Evolutionary conservation across 345 rosid genomes (phyloP).

Genomic region (Brassica juncea): DNA sequence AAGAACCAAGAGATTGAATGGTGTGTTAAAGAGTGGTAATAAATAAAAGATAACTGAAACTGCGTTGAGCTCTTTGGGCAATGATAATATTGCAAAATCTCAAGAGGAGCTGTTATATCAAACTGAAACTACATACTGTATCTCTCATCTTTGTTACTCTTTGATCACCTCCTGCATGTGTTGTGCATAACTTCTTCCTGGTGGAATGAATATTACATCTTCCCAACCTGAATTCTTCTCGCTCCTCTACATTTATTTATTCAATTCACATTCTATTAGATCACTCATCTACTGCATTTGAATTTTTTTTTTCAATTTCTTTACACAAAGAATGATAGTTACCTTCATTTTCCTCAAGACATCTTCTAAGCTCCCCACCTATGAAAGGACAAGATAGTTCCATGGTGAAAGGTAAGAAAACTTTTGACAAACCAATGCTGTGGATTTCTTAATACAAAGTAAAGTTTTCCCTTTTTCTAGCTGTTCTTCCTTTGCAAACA

Average conservation of each 20-base stretch:
- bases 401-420: neutral
- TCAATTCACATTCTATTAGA: slow-evolving; percentile 18
- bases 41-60: neutral
- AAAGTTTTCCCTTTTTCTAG: neutral
- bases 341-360: slow-evolving; percentile 95
- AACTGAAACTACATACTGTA: slow-evolving; percentile 3
- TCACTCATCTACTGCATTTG: neutral
- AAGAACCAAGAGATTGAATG: neutral
- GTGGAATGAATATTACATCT: slow-evolving; percentile 91
- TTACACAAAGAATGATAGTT: neutral
- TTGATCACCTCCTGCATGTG: slow-evolving; percentile 69
- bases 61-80: neutral
- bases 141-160: slow-evolving; percentile 14
- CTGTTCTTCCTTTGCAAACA: neutral
- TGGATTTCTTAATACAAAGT: neutral
- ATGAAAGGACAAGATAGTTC: slow-evolving; percentile 32
- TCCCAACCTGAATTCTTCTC: slow-evolving; percentile 98
- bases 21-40: neutral
- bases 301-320: neutral
- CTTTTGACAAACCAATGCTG: neutral
- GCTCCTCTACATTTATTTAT: slow-evolving; percentile 53
- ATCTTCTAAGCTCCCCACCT: slow-evolving; percentile 96
- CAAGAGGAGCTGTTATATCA: slow-evolving; percentile 22
- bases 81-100: slow-evolving; percentile 31
- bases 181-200: slow-evolving; percentile 85